A percentile compares a stretch with the other conserved stretches of the same genome.
These are phyloP conservation scores for Cryptomeria japonica DNA, from an alignment of 75 land plant species.

Conservation along the genomic window DNA sequence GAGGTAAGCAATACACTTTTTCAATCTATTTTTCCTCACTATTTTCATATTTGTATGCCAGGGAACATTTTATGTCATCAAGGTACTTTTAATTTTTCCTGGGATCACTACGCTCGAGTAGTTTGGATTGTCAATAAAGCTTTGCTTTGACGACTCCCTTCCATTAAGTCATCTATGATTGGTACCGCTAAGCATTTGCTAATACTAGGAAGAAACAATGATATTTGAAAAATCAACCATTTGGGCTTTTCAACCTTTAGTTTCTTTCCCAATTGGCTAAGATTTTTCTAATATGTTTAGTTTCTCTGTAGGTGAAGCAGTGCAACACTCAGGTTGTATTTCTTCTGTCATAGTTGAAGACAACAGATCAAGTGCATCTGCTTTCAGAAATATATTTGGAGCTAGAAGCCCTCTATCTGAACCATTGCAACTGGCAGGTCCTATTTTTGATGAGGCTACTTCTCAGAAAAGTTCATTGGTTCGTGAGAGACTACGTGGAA, in stretches of 20 bases:
- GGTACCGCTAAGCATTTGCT: too few relatives aligned
- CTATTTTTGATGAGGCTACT: background rate
- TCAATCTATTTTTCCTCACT: background rate
- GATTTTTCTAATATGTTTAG: background rate
- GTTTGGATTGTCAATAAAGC: too few relatives aligned
- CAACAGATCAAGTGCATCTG: background rate
- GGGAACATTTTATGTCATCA: background rate
- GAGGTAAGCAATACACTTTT: background rate
- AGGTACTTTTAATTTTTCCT: too few relatives aligned
- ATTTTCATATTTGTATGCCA: background rate
- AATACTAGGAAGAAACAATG: too few relatives aligned
- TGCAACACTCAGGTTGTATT: background rate
- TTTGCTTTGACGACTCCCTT: too few relatives aligned
- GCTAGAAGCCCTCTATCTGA: background rate
- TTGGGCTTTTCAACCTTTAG: too few relatives aligned
- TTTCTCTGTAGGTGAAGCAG: background rate
- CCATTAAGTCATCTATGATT: too few relatives aligned
- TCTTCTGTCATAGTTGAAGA: background rate
- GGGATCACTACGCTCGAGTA: too few relatives aligned
- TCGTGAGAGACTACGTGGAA: background rate
- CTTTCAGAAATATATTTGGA: background rate
- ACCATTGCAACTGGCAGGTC: background rate
- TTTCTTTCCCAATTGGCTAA: too few relatives aligned
- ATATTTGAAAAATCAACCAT: too few relatives aligned
- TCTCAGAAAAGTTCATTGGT: constrained; percentile 5